Conservation (phyloP, 345 rosid species). For the Acer yangbiense region DNA sequence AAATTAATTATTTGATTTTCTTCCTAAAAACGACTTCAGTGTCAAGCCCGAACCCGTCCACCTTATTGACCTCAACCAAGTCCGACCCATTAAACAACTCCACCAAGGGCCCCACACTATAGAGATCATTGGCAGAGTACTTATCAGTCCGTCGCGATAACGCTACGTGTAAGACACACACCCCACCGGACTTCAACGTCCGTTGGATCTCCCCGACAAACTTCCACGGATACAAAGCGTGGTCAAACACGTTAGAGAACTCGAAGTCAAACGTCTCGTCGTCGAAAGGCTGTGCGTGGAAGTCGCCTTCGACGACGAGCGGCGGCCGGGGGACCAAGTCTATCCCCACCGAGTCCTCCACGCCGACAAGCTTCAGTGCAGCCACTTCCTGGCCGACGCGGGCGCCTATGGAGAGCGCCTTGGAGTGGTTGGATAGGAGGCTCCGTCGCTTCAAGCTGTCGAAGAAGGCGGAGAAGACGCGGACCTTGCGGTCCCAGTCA, state of each 20-base stretch:
- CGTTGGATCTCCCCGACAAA: slow-evolving; percentile 48
- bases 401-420: slow-evolving; percentile 42
- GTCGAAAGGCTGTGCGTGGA: slow-evolving; percentile 44
- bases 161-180: slow-evolving; percentile 44
- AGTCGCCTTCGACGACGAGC: slow-evolving; percentile 42
- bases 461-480: slow-evolving; percentile 34
- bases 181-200: slow-evolving; percentile 39
- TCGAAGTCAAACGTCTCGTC: slow-evolving; percentile 41
- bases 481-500: slow-evolving; percentile 48
- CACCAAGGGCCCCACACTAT: slow-evolving; percentile 32
- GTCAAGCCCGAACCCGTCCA: slow-evolving; percentile 47
- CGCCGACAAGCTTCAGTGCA: slow-evolving; percentile 33
- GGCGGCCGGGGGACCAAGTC: slow-evolving; percentile 46
- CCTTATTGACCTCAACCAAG: slow-evolving; percentile 27
- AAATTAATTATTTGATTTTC: slow-evolving; percentile 1
- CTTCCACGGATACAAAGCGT: slow-evolving; percentile 37
- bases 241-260: slow-evolving; percentile 51
- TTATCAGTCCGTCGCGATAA: slow-evolving; percentile 37
- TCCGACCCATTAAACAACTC: slow-evolving; percentile 34
- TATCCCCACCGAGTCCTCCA: slow-evolving; percentile 37
- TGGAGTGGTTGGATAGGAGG: slow-evolving; percentile 30
- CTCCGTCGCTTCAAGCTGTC: slow-evolving; percentile 21
- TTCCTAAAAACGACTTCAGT: slow-evolving; percentile 40
- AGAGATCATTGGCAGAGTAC: slow-evolving; percentile 47
- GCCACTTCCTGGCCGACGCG: slow-evolving; percentile 49